phyloP scores from a whole-genome alignment of 2,329 filamentous ascomycete species.

The Aureobasidium sp. region DNA sequence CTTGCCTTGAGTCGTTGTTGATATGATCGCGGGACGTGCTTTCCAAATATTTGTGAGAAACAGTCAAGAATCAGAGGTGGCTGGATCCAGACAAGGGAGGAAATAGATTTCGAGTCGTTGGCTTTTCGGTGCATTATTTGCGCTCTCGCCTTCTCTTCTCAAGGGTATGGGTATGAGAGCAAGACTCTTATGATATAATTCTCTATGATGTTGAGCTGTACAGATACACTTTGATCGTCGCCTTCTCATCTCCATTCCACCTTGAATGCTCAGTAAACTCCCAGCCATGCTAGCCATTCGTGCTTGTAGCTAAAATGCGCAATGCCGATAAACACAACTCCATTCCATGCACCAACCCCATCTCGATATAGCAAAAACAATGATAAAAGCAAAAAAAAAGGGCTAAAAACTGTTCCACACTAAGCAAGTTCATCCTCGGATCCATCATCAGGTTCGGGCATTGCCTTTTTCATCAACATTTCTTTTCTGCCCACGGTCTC shows the following conservation, averaged over 20 bases:
- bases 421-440: slow-evolving; percentile 12
- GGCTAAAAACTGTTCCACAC: background rate
- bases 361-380: background rate
- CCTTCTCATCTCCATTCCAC: background rate
- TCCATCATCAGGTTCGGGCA: slow-evolving; percentile 2
- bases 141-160: background rate
- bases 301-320: background rate
- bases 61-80: too few relatives aligned
- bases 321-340: background rate
- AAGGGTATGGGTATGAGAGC: background rate
- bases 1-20: background rate
- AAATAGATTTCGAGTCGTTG: too few relatives aligned
- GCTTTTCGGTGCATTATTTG: too few relatives aligned
- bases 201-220: too few relatives aligned
- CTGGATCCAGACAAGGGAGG: too few relatives aligned
- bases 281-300: background rate
- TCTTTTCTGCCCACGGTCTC: background rate
- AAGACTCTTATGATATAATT: too few relatives aligned
- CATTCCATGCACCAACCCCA: background rate
- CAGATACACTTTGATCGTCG: too few relatives aligned
- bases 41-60: background rate
- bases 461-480: background rate
- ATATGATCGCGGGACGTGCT: background rate
- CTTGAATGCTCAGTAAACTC: background rate
- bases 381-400: background rate